A percentile compares a stretch with the other conserved stretches of the same genome.
Evolutionary conservation across 345 rosid species (phyloP).

Genomic region (Conringia planisiliqua): DNA sequence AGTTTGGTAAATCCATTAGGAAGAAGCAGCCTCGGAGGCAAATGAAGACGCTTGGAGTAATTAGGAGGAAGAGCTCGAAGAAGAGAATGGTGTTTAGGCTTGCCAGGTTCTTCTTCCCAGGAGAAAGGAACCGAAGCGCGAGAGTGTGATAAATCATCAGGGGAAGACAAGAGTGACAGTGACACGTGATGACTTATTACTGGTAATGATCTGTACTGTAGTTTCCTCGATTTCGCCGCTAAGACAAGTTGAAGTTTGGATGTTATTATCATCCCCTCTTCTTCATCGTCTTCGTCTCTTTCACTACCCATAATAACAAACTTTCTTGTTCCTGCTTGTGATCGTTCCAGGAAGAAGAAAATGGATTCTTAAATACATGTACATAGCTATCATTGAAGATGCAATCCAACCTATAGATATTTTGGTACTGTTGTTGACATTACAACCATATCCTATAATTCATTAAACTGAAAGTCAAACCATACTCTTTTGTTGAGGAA

Average conservation of each 20-base stretch:
- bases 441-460: neutral
- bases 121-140: slow-evolving; percentile 68
- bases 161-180: slow-evolving; percentile 21
- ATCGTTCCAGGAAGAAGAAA: slow-evolving; percentile 2
- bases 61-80: slow-evolving; percentile 14
- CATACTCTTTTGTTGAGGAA: slow-evolving; percentile 25
- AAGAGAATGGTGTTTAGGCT: slow-evolving; percentile 46
- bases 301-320: slow-evolving; percentile 20
- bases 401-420: neutral
- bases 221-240: slow-evolving; percentile 26
- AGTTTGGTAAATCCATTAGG: slow-evolving; percentile 35
- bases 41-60: slow-evolving; percentile 39
- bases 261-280: slow-evolving; percentile 8
- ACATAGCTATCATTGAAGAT: neutral
- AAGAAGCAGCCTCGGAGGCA: slow-evolving; percentile 54
- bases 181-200: slow-evolving; percentile 14
- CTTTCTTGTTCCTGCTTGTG: neutral
- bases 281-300: slow-evolving; percentile 21
- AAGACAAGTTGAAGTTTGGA: slow-evolving; percentile 38
- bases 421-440: neutral
- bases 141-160: slow-evolving; percentile 44
- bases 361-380: slow-evolving; percentile 10
- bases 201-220: slow-evolving; percentile 36
- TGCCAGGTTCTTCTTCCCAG: slow-evolving; percentile 90
- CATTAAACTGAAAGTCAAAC: slow-evolving; percentile 26